Conservation (phyloP, 177 flowering plant genomes). For the Tripterygium wilfordii region DNA sequence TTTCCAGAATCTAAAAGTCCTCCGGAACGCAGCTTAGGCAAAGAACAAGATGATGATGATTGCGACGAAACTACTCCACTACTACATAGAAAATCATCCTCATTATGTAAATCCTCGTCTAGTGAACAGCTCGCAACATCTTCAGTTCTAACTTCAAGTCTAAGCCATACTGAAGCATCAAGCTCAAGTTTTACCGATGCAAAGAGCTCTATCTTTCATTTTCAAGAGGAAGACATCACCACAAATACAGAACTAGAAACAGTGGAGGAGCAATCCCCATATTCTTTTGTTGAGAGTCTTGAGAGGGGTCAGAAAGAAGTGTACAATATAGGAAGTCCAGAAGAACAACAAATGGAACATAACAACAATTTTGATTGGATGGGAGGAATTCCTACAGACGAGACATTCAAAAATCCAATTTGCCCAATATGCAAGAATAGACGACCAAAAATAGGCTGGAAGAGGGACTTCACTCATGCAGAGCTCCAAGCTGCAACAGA, state of each 20-base stretch:
- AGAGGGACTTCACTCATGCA: slow-evolving; percentile 39
- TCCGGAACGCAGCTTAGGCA: too few relatives aligned
- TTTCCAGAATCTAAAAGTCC: slow-evolving; percentile 21
- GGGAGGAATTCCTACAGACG: slow-evolving; percentile 8
- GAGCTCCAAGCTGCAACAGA: slow-evolving; percentile 53
- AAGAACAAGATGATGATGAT: slow-evolving; percentile 16
- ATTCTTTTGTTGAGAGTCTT: slow-evolving; percentile 4
- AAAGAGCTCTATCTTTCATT: slow-evolving; percentile 9
- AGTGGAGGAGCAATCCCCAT: slow-evolving; percentile 10
- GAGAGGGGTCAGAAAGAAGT: slow-evolving; percentile 1
- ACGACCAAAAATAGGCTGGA: slow-evolving; percentile 38
- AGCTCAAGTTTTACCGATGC: slow-evolving; percentile 18
- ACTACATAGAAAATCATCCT: background rate
- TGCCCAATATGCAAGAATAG: slow-evolving; percentile 38
- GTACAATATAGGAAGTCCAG: slow-evolving; percentile 16
- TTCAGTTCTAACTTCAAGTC: slow-evolving; percentile 16
- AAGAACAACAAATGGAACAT: slow-evolving; percentile 7
- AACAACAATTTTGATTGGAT: slow-evolving; percentile 11
- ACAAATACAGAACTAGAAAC: slow-evolving; percentile 13
- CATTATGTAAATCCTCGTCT: slow-evolving; percentile 14
- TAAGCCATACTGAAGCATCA: slow-evolving; percentile 12
- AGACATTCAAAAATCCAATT: slow-evolving; percentile 18
- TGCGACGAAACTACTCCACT: slow-evolving; percentile 14
- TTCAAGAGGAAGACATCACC: slow-evolving; percentile 12
- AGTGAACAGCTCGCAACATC: slow-evolving; percentile 17